A percentile compares a stretch with the other conserved stretches of the same genome.
phyloP scores from a whole-genome alignment of 106 monocot species.

The Phalaenopsis equestris region DNA sequence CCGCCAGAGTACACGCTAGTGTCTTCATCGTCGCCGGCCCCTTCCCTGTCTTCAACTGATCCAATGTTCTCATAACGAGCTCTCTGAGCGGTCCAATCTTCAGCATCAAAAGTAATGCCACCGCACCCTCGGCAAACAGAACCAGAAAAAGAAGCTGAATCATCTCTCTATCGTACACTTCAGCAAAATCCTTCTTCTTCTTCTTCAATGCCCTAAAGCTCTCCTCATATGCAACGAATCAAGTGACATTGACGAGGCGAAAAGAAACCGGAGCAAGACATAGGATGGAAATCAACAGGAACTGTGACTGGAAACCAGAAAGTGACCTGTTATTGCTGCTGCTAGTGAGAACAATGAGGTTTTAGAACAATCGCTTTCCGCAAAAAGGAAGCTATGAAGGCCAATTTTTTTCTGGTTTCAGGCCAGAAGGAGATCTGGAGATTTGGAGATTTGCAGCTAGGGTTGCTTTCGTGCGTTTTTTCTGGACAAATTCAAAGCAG shows the following conservation, averaged over 20 bases:
- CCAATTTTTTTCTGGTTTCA: not conserved
- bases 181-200: not conserved
- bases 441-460: not conserved
- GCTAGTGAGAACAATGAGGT: not conserved
- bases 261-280: not conserved
- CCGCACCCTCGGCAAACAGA: constrained; percentile 72
- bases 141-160: constrained; percentile 82
- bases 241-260: not conserved
- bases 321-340: not conserved
- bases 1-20: constrained; percentile 70
- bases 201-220: not conserved
- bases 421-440: not conserved
- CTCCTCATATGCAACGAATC: not conserved
- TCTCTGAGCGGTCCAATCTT: constrained; percentile 88
- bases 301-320: not conserved
- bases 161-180: constrained; percentile 29
- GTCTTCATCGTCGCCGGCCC: constrained; percentile 90
- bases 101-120: constrained; percentile 74
- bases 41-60: constrained; percentile 78
- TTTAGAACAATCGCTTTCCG: not conserved
- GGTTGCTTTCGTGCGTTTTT: not conserved
- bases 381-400: not conserved
- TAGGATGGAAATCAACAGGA: not conserved
- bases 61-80: constrained; percentile 60
- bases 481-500: not conserved